Evolutionary conservation across 306 rosid genomes (phyloP).

Genomic region (Dryas octopetala): DNA sequence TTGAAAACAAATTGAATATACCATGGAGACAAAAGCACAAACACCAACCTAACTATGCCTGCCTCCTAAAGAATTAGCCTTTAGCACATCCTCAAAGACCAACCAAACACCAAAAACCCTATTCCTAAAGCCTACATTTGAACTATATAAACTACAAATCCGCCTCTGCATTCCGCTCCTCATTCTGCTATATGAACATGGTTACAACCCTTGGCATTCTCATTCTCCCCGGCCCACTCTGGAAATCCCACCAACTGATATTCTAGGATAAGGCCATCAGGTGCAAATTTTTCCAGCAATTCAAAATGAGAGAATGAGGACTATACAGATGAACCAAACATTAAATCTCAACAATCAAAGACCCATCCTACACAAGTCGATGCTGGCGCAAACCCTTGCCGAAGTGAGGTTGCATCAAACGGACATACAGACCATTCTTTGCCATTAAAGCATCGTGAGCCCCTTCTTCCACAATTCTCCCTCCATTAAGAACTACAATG

Average conservation of each 20-base stretch:
- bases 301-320: conserved; percentile 43
- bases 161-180: conserved; percentile 45
- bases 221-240: conserved; percentile 22
- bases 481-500: conserved; percentile 98
- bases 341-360: conserved; percentile 25
- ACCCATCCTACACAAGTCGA: conserved; percentile 62
- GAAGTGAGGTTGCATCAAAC: conserved; percentile 98
- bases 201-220: conserved; percentile 29
- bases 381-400: conserved; percentile 95
- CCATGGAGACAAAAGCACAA: conserved; percentile 52
- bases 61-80: conserved; percentile 89
- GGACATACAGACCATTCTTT: conserved; percentile 88
- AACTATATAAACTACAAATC: conserved; percentile 40
- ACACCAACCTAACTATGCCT: conserved; percentile 35
- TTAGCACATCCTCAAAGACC: conserved; percentile 42
- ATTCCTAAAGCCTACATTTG: conserved; percentile 55
- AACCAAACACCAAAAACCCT: conserved; percentile 53
- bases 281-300: conserved; percentile 31
- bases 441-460: conserved; percentile 72
- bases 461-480: conserved; percentile 97
- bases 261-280: conserved; percentile 33
- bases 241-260: conserved; percentile 29
- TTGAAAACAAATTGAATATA: conserved; percentile 54
- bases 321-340: conserved; percentile 38
- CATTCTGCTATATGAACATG: conserved; percentile 33